Evolutionary conservation across 2,329 filamentous ascomycete species (phyloP).

Genomic region (Allantophomopsis lycopodina): DNA sequence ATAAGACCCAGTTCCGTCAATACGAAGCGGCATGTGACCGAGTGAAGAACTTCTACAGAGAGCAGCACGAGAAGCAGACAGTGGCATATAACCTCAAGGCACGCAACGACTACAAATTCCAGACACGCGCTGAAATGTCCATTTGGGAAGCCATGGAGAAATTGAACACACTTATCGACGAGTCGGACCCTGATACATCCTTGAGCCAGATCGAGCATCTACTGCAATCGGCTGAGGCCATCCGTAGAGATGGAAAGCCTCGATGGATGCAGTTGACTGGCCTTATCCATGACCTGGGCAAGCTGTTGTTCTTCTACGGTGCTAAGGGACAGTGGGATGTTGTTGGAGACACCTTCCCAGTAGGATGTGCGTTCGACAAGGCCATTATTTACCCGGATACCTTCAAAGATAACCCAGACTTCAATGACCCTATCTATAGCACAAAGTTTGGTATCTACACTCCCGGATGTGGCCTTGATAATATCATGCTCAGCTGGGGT

Average conservation of each 20-base stretch:
- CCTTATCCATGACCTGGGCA: slow-evolving; percentile 64
- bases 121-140: slow-evolving; percentile 56
- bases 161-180: slow-evolving; percentile 78
- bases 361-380: slow-evolving; percentile 56
- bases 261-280: slow-evolving; percentile 70
- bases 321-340: slow-evolving; percentile 83
- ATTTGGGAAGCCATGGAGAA: slow-evolving; percentile 87
- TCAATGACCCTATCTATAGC: slow-evolving; percentile 54
- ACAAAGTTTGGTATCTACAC: slow-evolving; percentile 67
- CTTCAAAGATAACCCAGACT: slow-evolving; percentile 66
- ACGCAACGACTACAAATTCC: slow-evolving; percentile 52
- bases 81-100: slow-evolving; percentile 69
- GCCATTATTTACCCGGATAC: slow-evolving; percentile 66
- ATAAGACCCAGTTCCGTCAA: slow-evolving; percentile 67
- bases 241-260: slow-evolving; percentile 70
- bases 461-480: slow-evolving; percentile 65
- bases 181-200: slow-evolving; percentile 76
- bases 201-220: slow-evolving; percentile 81
- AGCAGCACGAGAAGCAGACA: slow-evolving; percentile 55
- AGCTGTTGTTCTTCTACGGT: slow-evolving; percentile 65
- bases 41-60: slow-evolving; percentile 74
- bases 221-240: slow-evolving; percentile 74
- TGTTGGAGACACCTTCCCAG: slow-evolving; percentile 69
- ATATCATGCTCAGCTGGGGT: slow-evolving; percentile 79
- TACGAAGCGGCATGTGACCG: slow-evolving; percentile 74